A percentile compares a stretch with the other conserved stretches of the same genome.
These are phyloP conservation scores for Ceratocystis papillata DNA, from an alignment of 2,329 filamentous ascomycete genomes.

Conservation along the genomic window DNA sequence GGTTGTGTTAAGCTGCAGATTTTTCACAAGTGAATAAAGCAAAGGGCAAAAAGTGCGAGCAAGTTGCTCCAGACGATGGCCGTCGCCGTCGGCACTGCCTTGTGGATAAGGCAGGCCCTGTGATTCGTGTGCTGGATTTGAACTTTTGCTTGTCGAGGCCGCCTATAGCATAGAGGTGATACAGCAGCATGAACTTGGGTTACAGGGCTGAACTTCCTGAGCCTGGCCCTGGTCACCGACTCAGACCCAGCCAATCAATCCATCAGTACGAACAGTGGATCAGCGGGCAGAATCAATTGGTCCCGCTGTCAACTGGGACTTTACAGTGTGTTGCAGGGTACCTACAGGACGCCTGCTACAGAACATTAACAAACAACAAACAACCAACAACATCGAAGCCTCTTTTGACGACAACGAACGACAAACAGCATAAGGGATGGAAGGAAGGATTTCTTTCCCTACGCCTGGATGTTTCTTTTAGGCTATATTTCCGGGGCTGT, in stretches of 20 bases:
- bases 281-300: slow-evolving; percentile 19
- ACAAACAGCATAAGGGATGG: background rate
- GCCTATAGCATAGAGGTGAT: background rate
- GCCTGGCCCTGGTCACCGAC: background rate
- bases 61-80: background rate
- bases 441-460: background rate
- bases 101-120: background rate
- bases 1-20: background rate
- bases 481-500: background rate
- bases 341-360: background rate
- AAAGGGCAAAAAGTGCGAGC: background rate
- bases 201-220: slow-evolving; percentile 4
- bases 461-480: background rate
- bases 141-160: background rate
- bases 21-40: background rate
- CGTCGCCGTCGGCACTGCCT: background rate
- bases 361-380: background rate
- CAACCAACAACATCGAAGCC: background rate
- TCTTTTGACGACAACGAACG: background rate
- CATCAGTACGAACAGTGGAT: background rate
- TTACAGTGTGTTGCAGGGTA: background rate
- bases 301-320: slow-evolving; percentile 19
- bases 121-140: too few relatives aligned
- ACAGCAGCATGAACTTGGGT: background rate
- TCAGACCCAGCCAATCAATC: background rate